Evolutionary conservation across 257 asterid genomes (phyloP).

Genomic region (Solanum habrochaites): DNA sequence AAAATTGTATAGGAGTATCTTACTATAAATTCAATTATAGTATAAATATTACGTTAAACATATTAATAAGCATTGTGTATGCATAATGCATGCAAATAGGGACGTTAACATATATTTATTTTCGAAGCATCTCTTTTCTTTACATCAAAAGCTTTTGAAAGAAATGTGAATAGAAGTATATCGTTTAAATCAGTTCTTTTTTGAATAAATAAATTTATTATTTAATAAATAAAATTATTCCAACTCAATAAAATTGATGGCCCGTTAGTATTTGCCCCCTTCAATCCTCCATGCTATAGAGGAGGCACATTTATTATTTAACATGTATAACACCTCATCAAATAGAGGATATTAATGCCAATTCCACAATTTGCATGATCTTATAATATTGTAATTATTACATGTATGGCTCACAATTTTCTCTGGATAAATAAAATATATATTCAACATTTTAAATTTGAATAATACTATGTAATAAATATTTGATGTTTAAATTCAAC

Average conservation of each 20-base stretch:
- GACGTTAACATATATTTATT: neutral
- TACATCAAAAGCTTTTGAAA: too few relatives aligned
- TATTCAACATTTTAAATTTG: neutral
- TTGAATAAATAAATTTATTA: too few relatives aligned
- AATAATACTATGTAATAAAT: neutral
- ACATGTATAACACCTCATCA: neutral
- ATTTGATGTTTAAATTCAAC: neutral
- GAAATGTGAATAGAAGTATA: too few relatives aligned
- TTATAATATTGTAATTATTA: neutral
- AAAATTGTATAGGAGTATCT: too few relatives aligned
- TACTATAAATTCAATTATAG: neutral
- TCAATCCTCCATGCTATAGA: neutral
- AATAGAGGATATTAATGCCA: neutral
- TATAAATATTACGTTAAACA: too few relatives aligned
- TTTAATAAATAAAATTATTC: too few relatives aligned
- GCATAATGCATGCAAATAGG: too few relatives aligned
- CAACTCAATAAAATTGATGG: neutral
- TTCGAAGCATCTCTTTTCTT: too few relatives aligned
- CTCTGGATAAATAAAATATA: neutral
- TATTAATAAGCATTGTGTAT: too few relatives aligned
- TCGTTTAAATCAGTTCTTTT: too few relatives aligned
- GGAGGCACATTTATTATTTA: neutral
- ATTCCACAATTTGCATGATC: neutral
- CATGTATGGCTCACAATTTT: neutral
- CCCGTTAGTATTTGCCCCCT: neutral